phyloP scores from a whole-genome alignment of 2,329 filamentous ascomycete species.

The Pyrenochaeta sp. region DNA sequence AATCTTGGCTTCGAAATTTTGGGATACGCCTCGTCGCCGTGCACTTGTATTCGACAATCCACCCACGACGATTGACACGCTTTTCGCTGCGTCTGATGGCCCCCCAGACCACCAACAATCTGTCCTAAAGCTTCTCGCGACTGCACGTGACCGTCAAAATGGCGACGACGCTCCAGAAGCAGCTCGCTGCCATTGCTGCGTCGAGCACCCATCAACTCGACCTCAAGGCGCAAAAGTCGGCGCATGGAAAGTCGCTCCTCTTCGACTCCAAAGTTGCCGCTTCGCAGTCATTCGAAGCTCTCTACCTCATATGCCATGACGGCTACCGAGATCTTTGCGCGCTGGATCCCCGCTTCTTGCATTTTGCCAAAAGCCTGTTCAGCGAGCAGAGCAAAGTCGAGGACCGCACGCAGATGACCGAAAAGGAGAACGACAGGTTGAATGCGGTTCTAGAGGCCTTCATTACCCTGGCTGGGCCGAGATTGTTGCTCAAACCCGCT shows the following conservation, averaged over 20 bases:
- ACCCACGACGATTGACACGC: constrained; percentile 29
- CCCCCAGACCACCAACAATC: constrained; percentile 3
- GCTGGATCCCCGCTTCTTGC: constrained; percentile 79
- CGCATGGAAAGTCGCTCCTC: constrained; percentile 93
- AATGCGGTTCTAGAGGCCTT: constrained; percentile 82
- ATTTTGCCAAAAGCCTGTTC: constrained; percentile 83
- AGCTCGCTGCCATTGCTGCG: constrained; percentile 90
- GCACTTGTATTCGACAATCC: constrained; percentile 1
- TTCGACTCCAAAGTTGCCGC: constrained; percentile 88
- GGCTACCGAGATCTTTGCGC: constrained; percentile 92
- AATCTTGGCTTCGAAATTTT: constrained; percentile 34
- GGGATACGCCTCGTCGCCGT: constrained; percentile 8
- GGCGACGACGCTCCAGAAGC: constrained; percentile 84
- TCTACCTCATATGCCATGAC: constrained; percentile 86
- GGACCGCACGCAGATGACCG: constrained; percentile 85
- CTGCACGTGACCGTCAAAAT: constrained; percentile 56
- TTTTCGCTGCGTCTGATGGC: constrained; percentile 36
- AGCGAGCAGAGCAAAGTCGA: constrained; percentile 91
- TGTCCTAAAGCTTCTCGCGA: not conserved
- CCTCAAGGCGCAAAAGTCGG: constrained; percentile 88
- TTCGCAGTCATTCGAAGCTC: constrained; percentile 86
- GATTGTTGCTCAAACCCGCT: constrained; percentile 83
- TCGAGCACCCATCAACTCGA: constrained; percentile 91
- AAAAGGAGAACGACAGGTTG: constrained; percentile 81
- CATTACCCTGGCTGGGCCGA: constrained; percentile 78